A percentile compares a stretch with the other conserved stretches of the same genome.
These are phyloP conservation scores for Anthracocystis setariae DNA, from an alignment of 1,284 basidiomycete species.

Conservation along the genomic window DNA sequence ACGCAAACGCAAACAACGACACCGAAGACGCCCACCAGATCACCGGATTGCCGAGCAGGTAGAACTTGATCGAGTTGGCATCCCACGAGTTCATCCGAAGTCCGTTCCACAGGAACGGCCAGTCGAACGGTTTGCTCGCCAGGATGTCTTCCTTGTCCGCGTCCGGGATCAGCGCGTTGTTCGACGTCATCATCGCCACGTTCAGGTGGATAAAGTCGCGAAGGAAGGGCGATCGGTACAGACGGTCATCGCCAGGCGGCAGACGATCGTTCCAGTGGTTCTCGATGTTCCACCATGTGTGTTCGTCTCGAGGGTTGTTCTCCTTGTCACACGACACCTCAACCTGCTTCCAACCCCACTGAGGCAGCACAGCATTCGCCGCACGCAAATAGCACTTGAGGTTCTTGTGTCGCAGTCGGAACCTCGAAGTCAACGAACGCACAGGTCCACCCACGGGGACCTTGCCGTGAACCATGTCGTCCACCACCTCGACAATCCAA, in stretches of 20 bases:
- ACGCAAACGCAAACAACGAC: slow-evolving; percentile 75
- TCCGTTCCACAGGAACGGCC: slow-evolving; percentile 89
- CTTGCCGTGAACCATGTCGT: slow-evolving; percentile 74
- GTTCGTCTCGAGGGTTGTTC: slow-evolving; percentile 81
- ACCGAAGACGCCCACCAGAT: slow-evolving; percentile 87
- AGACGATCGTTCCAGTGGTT: slow-evolving; percentile 95
- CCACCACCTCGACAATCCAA: slow-evolving; percentile 93
- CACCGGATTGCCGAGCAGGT: slow-evolving; percentile 89
- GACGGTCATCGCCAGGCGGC: slow-evolving; percentile 81
- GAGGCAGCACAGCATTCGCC: slow-evolving; percentile 86
- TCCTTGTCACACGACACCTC: slow-evolving; percentile 94
- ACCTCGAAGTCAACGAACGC: slow-evolving; percentile 86
- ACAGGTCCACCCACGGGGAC: slow-evolving; percentile 76
- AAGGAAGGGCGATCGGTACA: slow-evolving; percentile 90
- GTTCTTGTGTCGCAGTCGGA: slow-evolving; percentile 82
- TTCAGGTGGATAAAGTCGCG: slow-evolving; percentile 98
- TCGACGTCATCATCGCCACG: slow-evolving; percentile 99
- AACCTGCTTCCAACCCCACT: slow-evolving; percentile 99
- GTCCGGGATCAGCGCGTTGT: slow-evolving; percentile 95
- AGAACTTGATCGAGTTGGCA: slow-evolving; percentile 87
- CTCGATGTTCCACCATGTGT: slow-evolving; percentile 98
- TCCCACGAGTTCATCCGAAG: slow-evolving; percentile 96
- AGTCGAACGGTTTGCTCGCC: slow-evolving; percentile 88
- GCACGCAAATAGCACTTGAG: slow-evolving; percentile 81
- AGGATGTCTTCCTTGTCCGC: slow-evolving; percentile 98